These are phyloP conservation scores for Macrophomina tecta DNA, from an alignment of 2,329 filamentous ascomycete genomes.

Conservation along the genomic window DNA sequence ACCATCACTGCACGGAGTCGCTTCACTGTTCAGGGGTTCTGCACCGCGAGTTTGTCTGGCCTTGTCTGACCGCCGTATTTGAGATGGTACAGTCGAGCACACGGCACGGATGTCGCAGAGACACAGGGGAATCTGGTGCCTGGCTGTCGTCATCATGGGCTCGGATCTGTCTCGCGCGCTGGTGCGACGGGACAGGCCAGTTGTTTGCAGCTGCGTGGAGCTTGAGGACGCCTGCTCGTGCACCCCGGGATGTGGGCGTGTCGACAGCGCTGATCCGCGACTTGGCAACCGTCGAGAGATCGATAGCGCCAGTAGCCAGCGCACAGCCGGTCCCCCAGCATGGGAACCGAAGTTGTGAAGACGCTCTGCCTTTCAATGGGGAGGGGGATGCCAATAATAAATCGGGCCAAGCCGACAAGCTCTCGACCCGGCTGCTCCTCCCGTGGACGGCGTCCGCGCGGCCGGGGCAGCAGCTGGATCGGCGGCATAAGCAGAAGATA, in stretches of 20 bases:
- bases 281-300: constrained; percentile 26
- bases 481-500: neutral
- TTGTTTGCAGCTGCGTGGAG: constrained; percentile 12
- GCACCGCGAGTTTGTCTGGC: neutral
- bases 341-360: neutral
- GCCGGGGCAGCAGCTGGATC: constrained; percentile 17
- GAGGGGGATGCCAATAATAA: neutral
- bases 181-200: constrained; percentile 12
- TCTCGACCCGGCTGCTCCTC: neutral
- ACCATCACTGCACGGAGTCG: neutral
- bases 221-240: neutral
- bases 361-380: neutral
- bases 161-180: constrained; percentile 24
- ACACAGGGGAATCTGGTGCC: constrained; percentile 21
- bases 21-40: constrained; percentile 2
- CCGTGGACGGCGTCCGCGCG: constrained; percentile 11
- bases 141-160: constrained; percentile 3
- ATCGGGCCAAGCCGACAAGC: neutral
- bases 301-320: constrained; percentile 24
- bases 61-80: constrained; percentile 14
- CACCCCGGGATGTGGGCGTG: constrained; percentile 12
- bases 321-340: constrained; percentile 4
- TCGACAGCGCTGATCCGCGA: constrained; percentile 16
- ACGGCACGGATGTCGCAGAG: constrained; percentile 16
- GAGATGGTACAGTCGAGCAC: neutral